Conservation (phyloP, 2,329 filamentous ascomycete species). For the Fusarium equiseti region DNA sequence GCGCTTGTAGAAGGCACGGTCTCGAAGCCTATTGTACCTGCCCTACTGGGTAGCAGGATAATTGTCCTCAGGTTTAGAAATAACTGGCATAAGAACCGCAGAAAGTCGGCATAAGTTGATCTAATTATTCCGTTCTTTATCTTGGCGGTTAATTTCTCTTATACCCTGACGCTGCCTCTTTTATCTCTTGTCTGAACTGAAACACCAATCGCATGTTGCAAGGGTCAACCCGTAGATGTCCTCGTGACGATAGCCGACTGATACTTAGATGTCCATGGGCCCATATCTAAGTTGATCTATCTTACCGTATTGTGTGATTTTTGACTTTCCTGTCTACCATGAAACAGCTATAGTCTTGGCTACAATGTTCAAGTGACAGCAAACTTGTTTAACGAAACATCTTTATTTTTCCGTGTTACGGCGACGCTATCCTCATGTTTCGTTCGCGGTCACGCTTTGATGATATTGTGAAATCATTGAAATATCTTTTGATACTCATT, state of each 20-base stretch:
- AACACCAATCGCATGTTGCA: conserved; percentile 27
- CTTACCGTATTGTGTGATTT: background rate
- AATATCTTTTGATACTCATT: background rate
- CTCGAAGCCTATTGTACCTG: conserved; percentile 2
- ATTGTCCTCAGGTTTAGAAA: background rate
- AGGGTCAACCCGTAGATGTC: background rate
- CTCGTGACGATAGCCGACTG: background rate
- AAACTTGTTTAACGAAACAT: background rate
- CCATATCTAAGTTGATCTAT: background rate
- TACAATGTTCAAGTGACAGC: conserved; percentile 7
- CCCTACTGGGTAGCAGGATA: background rate
- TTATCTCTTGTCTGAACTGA: conserved; percentile 15
- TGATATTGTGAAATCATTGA: background rate
- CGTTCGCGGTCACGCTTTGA: background rate
- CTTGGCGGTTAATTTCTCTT: background rate
- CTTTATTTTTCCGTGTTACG: background rate
- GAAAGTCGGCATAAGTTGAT: background rate
- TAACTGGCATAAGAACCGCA: background rate
- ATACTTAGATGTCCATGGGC: conserved; percentile 11
- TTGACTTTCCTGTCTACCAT: background rate
- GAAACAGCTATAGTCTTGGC: conserved; percentile 27
- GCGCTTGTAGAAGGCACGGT: conserved; percentile 19
- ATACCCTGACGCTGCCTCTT: background rate
- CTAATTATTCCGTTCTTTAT: background rate
- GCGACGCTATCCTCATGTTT: background rate